A percentile compares a stretch with the other conserved stretches of the same genome.
phyloP scores from a whole-genome alignment of 2,329 filamentous ascomycete species.

The Trichoderma atroviride region DNA sequence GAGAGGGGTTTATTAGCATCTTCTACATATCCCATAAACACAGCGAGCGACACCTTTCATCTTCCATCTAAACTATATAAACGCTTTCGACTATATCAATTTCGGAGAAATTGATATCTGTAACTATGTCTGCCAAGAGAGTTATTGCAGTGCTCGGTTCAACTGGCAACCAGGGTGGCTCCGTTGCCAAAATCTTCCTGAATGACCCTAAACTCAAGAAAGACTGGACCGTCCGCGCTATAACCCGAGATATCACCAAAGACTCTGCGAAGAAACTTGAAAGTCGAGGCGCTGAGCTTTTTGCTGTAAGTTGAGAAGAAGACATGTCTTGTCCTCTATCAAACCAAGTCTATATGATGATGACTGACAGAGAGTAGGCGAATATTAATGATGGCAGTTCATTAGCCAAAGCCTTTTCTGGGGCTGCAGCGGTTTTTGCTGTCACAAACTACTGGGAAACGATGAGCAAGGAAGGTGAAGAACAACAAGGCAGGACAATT shows the following conservation, averaged over 20 bases:
- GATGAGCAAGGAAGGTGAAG: slow-evolving; percentile 2
- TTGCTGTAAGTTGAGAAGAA: not conserved
- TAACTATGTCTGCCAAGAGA: too few species aligned
- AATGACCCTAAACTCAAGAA: not conserved
- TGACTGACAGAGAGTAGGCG: not conserved
- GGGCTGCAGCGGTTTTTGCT: not conserved
- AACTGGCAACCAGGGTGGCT: too few species aligned
- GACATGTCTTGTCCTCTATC: too few species aligned
- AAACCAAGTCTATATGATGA: too few species aligned
- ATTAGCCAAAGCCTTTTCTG: slow-evolving; percentile 1
- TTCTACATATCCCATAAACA: too few species aligned
- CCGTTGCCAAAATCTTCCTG: too few species aligned
- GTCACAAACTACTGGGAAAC: slow-evolving; percentile 9
- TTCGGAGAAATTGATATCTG: too few species aligned
- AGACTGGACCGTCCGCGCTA: slow-evolving; percentile 5
- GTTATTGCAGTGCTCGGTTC: too few species aligned
- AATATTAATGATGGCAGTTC: slow-evolving; percentile 3
- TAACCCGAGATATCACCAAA: slow-evolving; percentile 2
- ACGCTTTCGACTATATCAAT: too few species aligned
- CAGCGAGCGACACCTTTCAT: too few species aligned
- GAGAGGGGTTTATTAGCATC: too few species aligned
- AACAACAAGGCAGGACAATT: not conserved
- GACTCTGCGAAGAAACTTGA: not conserved
- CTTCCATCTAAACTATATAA: too few species aligned
- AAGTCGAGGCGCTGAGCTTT: not conserved